Evolutionary conservation across 176 grass and related monocot genomes (phyloP).

Genomic region (Chloris gayana): DNA sequence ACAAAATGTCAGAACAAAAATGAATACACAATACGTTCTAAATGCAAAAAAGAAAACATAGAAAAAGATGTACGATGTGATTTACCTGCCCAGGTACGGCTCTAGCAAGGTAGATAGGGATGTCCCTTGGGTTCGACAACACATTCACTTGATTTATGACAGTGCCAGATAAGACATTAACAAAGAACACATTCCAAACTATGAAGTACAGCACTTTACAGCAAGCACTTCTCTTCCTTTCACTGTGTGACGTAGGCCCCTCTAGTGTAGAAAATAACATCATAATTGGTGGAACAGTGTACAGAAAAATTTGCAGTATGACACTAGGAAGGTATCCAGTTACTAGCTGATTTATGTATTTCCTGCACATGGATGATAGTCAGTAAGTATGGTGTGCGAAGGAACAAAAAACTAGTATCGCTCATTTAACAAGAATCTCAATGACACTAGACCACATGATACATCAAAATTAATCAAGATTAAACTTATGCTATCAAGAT

Average conservation of each 20-base stretch:
- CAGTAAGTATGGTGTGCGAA: constrained; percentile 4
- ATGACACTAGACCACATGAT: constrained; percentile 19
- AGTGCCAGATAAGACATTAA: constrained; percentile 83
- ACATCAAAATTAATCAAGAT: constrained; percentile 15
- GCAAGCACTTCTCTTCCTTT: constrained; percentile 93
- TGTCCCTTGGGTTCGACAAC: constrained; percentile 77
- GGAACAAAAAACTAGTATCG: background rate
- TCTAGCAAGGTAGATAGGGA: constrained; percentile 77
- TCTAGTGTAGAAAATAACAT: constrained; percentile 90
- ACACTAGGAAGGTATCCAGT: constrained; percentile 98
- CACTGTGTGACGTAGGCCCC: constrained; percentile 88
- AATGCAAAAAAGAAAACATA: constrained; percentile 5
- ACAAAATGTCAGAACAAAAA: constrained; percentile 12
- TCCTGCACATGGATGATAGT: constrained; percentile 49
- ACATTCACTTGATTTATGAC: constrained; percentile 78
- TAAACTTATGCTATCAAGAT: constrained; percentile 1
- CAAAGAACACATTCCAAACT: constrained; percentile 97
- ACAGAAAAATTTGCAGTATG: constrained; percentile 73
- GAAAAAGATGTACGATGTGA: constrained; percentile 5
- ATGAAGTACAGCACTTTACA: constrained; percentile 92
- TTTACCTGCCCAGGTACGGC: constrained; percentile 87
- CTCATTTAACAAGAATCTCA: constrained; percentile 9
- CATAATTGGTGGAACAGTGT: constrained; percentile 78
- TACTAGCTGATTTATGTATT: constrained; percentile 69
- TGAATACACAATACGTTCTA: constrained; percentile 3